Evolutionary conservation across 495 filamentous ascomycete genomes (phyloP), one percentile per base, ranked within the genome.

Genomic region (Penicillium subrubescens): DNA sequence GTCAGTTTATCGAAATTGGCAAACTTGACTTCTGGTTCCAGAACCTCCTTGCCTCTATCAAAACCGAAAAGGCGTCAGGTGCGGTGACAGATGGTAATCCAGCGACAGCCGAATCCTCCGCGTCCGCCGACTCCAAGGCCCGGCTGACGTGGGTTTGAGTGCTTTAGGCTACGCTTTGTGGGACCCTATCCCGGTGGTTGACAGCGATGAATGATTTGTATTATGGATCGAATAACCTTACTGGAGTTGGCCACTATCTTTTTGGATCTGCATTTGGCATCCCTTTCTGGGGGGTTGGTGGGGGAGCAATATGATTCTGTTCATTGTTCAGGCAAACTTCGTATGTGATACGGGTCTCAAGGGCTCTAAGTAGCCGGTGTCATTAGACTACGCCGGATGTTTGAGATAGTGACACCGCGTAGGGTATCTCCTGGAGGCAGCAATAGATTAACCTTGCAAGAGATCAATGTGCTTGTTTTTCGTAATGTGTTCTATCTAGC

Each of bases 1-100:
- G 73, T 11, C 69, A 77, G 29, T 82, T 81, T 62, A 77, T 92
- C 19, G 84, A 89, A 52, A 81, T 82, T 66, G 80, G 85, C 17
- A 81, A 85, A 39, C 77, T 91, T 29, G 86, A 84, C 8, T 80
- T 85, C 56, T 89, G 88, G 87, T 85, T 81, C 55, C 82, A 82
- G 57, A 80, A 83, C 57, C 77, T 86, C 29, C 60, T 79, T 27
- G 76, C 71, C 19, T 74, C 66, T 23, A 60, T 70, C 27, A 61
- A 63, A 39, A 62, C 65, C 33, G 50, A 56, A n/a, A 19, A 51
- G 15, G 57, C 64, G 3, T 19, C 57, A 10, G 41, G 12, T 27
- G 7, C n/a, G 19, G 10, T 37, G 25, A 12, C 33, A 8, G 33
- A n/a, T n/a, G 33, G n/a, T 23, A 37, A 46, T 0, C 25, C 23